Evolutionary conservation across 495 filamentous ascomycete species (phyloP).

Genomic region (Geopyxis carbonaria): DNA sequence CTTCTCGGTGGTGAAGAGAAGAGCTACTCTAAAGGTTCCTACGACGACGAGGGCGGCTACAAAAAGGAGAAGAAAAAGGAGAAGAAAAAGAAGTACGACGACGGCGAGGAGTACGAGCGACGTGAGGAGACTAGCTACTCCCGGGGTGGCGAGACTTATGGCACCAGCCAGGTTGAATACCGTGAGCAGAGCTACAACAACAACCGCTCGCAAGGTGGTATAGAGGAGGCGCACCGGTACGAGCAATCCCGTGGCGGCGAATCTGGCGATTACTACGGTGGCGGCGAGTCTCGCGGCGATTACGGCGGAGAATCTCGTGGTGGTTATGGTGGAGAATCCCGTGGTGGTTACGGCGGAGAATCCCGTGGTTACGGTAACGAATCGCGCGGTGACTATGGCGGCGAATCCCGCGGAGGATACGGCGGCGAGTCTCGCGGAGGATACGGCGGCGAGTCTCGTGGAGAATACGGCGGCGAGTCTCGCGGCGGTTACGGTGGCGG

Average conservation of each 20-base stretch:
- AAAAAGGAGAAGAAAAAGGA: constrained; percentile 6
- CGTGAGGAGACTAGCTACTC: constrained; percentile 14
- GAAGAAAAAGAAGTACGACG: not conserved
- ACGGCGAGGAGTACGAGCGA: constrained; percentile 3
- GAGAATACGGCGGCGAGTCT: not conserved
- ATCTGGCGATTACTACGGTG: constrained; percentile 6
- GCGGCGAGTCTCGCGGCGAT: constrained; percentile 2
- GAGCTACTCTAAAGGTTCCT: constrained; percentile 9
- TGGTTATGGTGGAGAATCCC: not conserved
- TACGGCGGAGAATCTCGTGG: not conserved
- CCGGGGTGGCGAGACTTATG: not conserved
- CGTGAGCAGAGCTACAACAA: constrained; percentile 3
- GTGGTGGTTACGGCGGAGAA: not conserved
- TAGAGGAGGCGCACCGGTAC: no score
- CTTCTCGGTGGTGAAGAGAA: constrained; percentile 5
- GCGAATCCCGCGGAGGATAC: not conserved
- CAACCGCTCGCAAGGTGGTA: constrained; percentile 8
- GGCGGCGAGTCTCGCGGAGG: constrained; percentile 7
- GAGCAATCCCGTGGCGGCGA: constrained; percentile 6
- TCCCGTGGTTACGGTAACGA: constrained; percentile 1
- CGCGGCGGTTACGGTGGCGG: constrained; percentile 4
- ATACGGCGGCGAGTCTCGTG: constrained; percentile 4
- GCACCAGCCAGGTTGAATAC: constrained; percentile 1
- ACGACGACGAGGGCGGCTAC: not conserved
- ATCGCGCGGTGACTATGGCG: not conserved